Conservation (phyloP, 257 asterid genomes). For the Anisodus tanguticus region DNA sequence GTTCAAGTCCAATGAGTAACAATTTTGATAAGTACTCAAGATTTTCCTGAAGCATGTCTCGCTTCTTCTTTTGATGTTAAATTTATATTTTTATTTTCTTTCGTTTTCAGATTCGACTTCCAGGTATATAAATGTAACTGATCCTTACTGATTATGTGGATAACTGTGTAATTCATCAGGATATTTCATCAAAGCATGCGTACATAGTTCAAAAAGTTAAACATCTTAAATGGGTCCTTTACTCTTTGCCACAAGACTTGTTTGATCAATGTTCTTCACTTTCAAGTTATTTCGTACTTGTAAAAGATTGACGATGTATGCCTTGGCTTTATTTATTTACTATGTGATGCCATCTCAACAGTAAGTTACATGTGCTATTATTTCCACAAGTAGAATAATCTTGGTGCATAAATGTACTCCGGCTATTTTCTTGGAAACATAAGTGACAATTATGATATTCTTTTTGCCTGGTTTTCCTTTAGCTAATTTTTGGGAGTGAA, state of each 20-base stretch:
- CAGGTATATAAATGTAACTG: constrained; percentile 5
- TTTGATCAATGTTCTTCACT: constrained; percentile 20
- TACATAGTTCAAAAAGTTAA: neutral
- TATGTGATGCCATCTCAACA: constrained; percentile 17
- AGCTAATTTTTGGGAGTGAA: constrained; percentile 36
- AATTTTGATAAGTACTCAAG: constrained; percentile 15
- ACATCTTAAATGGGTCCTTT: constrained; percentile 15
- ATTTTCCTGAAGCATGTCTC: constrained; percentile 9
- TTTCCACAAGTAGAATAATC: neutral
- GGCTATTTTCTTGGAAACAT: neutral
- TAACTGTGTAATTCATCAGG: constrained; percentile 1
- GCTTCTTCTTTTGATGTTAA: neutral
- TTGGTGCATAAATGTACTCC: constrained; percentile 4
- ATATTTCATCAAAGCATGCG: neutral
- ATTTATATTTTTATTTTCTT: neutral
- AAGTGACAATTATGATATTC: constrained; percentile 1
- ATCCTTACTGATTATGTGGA: constrained; percentile 18
- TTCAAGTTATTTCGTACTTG: constrained; percentile 2
- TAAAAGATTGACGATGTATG: constrained; percentile 2
- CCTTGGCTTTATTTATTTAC: constrained; percentile 16
- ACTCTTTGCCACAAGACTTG: neutral
- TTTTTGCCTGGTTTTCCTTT: constrained; percentile 10
- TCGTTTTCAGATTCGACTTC: neutral
- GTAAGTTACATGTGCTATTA: constrained; percentile 16
- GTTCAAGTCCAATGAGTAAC: neutral